A percentile compares a stretch with the other conserved stretches of the same genome.
Conservation (phyloP, 202 grass and related monocot species). For the Zoysia matrella region DNA sequence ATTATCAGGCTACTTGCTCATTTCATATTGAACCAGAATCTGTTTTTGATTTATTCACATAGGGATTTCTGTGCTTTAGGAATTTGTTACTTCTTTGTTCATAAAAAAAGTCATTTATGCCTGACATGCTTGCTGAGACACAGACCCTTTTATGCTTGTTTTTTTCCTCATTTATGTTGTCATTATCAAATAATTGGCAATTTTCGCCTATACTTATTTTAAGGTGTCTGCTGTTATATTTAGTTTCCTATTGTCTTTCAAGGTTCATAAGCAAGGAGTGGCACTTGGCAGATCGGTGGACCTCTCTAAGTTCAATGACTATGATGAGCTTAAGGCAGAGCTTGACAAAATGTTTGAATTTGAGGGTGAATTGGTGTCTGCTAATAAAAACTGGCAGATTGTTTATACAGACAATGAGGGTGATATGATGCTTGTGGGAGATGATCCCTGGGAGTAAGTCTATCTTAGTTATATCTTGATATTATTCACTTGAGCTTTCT, state of each 20-base stretch:
- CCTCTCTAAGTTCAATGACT: conserved; percentile 80
- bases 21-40: not conserved
- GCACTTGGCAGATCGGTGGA: conserved; percentile 89
- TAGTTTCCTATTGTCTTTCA: conserved; percentile 19
- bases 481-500: not conserved
- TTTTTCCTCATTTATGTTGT: not conserved
- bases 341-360: conserved; percentile 97
- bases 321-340: conserved; percentile 70
- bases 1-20: not conserved
- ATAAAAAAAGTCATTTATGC: not conserved
- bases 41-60: not conserved
- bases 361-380: conserved; percentile 61
- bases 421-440: conserved; percentile 99
- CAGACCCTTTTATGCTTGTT: not conserved
- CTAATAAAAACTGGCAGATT: conserved; percentile 76
- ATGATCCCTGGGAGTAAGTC: conserved; percentile 95
- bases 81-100: not conserved
- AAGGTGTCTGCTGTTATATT: not conserved
- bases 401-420: conserved; percentile 94
- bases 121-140: not conserved
- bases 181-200: not conserved
- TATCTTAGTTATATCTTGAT: conserved; percentile 1
- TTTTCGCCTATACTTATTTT: not conserved
- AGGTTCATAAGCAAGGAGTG: conserved; percentile 95
- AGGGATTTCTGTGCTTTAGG: no score